Conservation (phyloP, 495 filamentous ascomycete genomes). For the Neurospora discreta region DNA sequence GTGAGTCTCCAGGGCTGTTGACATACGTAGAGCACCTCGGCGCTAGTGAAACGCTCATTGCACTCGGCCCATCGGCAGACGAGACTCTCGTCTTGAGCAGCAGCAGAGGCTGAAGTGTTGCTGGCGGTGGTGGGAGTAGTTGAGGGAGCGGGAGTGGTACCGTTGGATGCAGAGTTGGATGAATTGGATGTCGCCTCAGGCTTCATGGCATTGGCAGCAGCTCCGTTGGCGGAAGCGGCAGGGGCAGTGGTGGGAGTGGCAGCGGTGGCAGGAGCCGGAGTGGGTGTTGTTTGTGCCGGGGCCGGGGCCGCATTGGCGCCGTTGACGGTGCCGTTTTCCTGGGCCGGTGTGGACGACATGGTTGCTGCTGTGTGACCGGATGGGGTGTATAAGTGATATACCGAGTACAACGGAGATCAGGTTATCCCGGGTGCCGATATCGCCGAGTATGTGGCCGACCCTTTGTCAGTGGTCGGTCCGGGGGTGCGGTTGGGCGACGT, state of each 20-base stretch:
- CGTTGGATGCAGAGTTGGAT: conserved; percentile 26
- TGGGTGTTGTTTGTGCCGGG: neutral
- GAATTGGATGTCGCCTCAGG: conserved; percentile 7
- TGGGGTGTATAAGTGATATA: neutral
- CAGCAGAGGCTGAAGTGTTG: conserved; percentile 20
- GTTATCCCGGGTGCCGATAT: neutral
- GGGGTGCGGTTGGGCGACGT: neutral
- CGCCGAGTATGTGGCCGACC: neutral
- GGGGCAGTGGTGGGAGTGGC: neutral
- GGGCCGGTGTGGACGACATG: conserved; percentile 10
- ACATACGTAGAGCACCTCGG: conserved; percentile 86
- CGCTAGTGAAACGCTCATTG: conserved; percentile 63
- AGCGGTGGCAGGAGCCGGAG: neutral
- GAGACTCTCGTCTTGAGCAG: conserved; percentile 48
- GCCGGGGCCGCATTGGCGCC: conserved; percentile 1
- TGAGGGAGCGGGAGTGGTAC: conserved; percentile 33
- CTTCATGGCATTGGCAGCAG: conserved; percentile 2
- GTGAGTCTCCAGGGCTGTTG: neutral
- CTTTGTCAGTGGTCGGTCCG: neutral
- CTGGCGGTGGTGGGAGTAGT: conserved; percentile 26
- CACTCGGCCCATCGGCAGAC: conserved; percentile 83
- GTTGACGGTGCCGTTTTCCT: conserved; percentile 1
- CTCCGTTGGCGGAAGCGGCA: neutral
- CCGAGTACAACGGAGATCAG: neutral
- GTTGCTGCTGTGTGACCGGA: neutral